These are phyloP conservation scores for Neurospora sp. DNA, from an alignment of 495 filamentous ascomycete genomes.

Conservation along the genomic window DNA sequence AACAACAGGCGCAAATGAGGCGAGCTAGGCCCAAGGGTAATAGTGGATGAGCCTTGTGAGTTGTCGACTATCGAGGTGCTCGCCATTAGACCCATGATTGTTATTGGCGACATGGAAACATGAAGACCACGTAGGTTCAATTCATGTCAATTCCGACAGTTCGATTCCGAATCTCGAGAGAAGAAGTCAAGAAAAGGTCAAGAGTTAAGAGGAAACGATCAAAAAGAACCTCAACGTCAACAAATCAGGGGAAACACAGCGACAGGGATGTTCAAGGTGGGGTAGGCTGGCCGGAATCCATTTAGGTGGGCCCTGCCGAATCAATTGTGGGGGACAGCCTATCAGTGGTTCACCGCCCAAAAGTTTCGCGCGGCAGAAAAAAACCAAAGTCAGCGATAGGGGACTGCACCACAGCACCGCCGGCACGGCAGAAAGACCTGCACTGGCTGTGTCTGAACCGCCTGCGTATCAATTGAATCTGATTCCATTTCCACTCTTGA, in stretches of 20 bases:
- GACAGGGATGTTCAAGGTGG: not conserved
- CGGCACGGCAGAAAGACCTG: not conserved
- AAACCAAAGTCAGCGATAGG: conserved; percentile 1
- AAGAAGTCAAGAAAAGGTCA: not conserved
- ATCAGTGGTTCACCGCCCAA: conserved; percentile 4
- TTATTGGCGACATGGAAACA: not conserved
- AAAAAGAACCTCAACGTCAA: not conserved
- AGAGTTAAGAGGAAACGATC: not conserved
- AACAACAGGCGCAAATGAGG: not conserved
- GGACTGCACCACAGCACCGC: not conserved
- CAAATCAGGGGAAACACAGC: not conserved
- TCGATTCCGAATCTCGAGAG: not conserved
- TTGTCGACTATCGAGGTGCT: not conserved
- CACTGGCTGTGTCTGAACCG: not conserved
- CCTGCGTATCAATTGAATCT: not conserved
- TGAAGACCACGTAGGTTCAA: too few relatives aligned
- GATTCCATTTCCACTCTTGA: not conserved
- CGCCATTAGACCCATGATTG: not conserved
- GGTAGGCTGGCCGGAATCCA: not conserved
- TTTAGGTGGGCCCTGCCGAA: not conserved
- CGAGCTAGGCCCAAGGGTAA: not conserved
- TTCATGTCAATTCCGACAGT: not conserved
- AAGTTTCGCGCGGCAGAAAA: conserved; percentile 8
- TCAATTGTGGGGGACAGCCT: conserved; percentile 3
- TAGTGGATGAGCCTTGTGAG: not conserved